Base-by-base conservation (phyloP, 352 stramenopile genomes). In the Phytopythium aichiense region DNA sequence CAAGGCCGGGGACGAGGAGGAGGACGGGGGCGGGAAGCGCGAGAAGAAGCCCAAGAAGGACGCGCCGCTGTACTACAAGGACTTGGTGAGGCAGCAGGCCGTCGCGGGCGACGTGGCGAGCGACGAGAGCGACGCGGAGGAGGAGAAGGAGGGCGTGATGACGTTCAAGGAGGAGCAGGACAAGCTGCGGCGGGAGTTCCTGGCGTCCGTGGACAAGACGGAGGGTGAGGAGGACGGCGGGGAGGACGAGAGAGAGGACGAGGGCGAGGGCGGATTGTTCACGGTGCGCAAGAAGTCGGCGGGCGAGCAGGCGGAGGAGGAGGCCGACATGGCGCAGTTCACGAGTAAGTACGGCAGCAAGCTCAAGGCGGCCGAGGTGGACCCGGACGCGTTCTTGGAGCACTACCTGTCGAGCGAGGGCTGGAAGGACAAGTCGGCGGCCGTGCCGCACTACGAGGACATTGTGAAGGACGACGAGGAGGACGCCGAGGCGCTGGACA, bases 31-130 rank as follows among this genome's bases (percentile, higher is more conserved):
- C 2, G 69, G 72, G 1, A 60, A 66, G 9, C 56, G 56, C 15
- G 18, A 15, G 43, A 62, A 60, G 37, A 71, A 71, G 56, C 71
- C 65, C 54, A 72, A 64, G 58, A 72, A 73, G 46, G 63, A 60
- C 9, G 68, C 71, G 23, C 87, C 87, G 31, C 60, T 93, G 56
- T 94, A 95, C 60, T 95, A 95, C 80, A 99, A 98, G 67, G 97
- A 99, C 80, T 76, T 99, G 33, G 80, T 98, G 45, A 84, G 97
- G 15, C 92, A 98, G 60, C 91, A 99, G 69, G 94, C 97, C 51
- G 89, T 99, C 22, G 90, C 81, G 0, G 88, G 87, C 1, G 75
- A 95, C 46, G 64, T 89, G 9, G 84, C 75, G 60, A 88, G 71
- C n/a, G 45, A 51, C n/a, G 45, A 51, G 45, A 77, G 85, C 79